phyloP scores from a whole-genome alignment of 1,284 basidiomycete genomes.

The Rhizoctonia solani region DNA sequence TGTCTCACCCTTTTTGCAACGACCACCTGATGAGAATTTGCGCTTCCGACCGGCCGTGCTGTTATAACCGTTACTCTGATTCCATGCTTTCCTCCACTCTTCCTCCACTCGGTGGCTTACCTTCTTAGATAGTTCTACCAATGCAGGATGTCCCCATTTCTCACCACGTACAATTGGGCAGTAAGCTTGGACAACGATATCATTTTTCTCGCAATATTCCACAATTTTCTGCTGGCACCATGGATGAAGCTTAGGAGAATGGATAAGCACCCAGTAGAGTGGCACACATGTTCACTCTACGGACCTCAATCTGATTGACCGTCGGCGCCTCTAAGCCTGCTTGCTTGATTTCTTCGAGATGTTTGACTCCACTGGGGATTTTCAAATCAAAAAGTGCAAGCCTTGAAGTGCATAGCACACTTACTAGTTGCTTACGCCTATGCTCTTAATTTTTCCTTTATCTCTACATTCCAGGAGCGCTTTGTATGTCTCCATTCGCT shows the following conservation, averaged over 20 bases:
- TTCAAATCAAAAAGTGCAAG: not conserved
- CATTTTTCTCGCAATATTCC: conserved; percentile 68
- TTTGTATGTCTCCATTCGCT: conserved; percentile 65
- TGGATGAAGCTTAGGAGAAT: conserved; percentile 66
- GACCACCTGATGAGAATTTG: conserved; percentile 85
- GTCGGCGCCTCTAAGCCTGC: conserved; percentile 67
- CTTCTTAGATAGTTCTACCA: conserved; percentile 61
- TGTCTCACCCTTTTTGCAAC: conserved; percentile 71
- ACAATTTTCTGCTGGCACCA: conserved; percentile 84
- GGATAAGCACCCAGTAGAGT: not conserved
- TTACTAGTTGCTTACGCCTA: conserved; percentile 81
- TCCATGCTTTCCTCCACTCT: conserved; percentile 44
- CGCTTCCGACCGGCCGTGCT: conserved; percentile 65
- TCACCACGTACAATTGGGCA: conserved; percentile 70
- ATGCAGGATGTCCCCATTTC: conserved; percentile 57
- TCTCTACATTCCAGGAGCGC: conserved; percentile 62
- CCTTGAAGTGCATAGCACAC: conserved; percentile 40
- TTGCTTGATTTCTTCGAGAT: conserved; percentile 73
- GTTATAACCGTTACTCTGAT: conserved; percentile 41
- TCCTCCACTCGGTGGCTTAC: no score
- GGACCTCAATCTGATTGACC: conserved; percentile 88
- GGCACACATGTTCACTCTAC: no score
- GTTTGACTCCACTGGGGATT: conserved; percentile 64
- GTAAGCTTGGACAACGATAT: conserved; percentile 78
- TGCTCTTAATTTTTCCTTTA: conserved; percentile 67